Evolutionary conservation across 2,329 filamentous ascomycete genomes (phyloP), one percentile per base, ranked within the genome.

Genomic region (Onygenales sp.): DNA sequence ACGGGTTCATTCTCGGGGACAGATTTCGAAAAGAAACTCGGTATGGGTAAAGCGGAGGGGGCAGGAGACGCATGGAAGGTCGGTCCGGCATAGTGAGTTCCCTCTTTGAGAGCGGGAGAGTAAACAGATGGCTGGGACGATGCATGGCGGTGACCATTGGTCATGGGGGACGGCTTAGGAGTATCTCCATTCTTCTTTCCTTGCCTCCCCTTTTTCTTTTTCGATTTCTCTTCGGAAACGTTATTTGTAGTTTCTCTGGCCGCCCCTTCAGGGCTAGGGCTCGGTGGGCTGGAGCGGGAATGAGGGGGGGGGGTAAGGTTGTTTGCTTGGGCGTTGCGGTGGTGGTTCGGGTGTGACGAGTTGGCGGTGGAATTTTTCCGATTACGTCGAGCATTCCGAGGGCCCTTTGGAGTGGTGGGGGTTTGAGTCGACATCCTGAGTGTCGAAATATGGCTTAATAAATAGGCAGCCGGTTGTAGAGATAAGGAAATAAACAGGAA

Each of bases 31-130:
- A 87, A 81, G 68, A 96, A 95, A 64, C 86, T 94, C 9, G 93
- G 93, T 55, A 96, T 86, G 0, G 93, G 93, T 35, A 98, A 77
- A 27, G 89, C 84, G 7, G 90, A 94, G 0, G 93, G 87, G 1
- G 91, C 92, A 17, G 93, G 93, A 7, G 93, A 97, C 42, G 90
- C 88, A 69, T 96, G 91, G 69, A 97, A 98, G 5, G 90, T 94
- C 36, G 92, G 87, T 11, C 92, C 93, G 41, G 93, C 93, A 71
- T 95, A 98, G 45, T 69, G 68, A 10, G 68, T 59, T 48, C 65
- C 68, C 49, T 71, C 66, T 49, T 68, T 70, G 43, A 62, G 38
- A 10, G 71, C 71, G 48, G 70, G 69, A 45, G 77, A 70, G 64
- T 77, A 78, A 58, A 70, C 46, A 61, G 64, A 60, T 56, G 69